Evolutionary conservation across 352 stramenopile genomes (phyloP).

Genomic region (Phytopythium vexans): DNA sequence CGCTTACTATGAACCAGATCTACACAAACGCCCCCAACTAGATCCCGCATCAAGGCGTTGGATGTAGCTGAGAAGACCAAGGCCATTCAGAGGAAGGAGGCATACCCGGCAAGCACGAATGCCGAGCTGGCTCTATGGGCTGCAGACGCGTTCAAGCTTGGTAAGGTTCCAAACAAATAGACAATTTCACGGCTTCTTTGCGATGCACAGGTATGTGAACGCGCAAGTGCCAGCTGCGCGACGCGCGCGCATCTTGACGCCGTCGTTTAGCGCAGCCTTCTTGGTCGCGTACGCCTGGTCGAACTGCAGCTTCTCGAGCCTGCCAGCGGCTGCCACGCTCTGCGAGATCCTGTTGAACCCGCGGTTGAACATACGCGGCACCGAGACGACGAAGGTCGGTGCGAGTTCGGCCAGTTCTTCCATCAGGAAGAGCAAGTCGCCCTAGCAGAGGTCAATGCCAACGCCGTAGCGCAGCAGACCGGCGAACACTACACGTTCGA

Average conservation of each 20-base stretch:
- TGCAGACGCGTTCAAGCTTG: no score
- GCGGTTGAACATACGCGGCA: conserved; percentile 92
- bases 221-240: no score
- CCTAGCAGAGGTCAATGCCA: conserved; percentile 89
- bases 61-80: no score
- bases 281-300: conserved; percentile 79
- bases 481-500: conserved; percentile 73
- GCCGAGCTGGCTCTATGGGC: no score
- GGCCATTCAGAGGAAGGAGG: no score
- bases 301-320: conserved; percentile 87
- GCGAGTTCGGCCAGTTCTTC: conserved; percentile 87
- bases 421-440: conserved; percentile 82
- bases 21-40: no score
- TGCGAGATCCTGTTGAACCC: conserved; percentile 91
- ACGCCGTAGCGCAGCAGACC: conserved; percentile 57
- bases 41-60: no score
- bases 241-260: conserved; percentile 31
- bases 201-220: no score
- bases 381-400: conserved; percentile 87
- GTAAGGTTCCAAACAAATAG: no score
- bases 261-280: conserved; percentile 37
- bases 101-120: no score
- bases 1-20: no score
- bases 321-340: conserved; percentile 53
- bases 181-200: no score